Base-by-base conservation (phyloP, 768 basidiomycete genomes). In the Rhodotorula babjevae region DNA sequence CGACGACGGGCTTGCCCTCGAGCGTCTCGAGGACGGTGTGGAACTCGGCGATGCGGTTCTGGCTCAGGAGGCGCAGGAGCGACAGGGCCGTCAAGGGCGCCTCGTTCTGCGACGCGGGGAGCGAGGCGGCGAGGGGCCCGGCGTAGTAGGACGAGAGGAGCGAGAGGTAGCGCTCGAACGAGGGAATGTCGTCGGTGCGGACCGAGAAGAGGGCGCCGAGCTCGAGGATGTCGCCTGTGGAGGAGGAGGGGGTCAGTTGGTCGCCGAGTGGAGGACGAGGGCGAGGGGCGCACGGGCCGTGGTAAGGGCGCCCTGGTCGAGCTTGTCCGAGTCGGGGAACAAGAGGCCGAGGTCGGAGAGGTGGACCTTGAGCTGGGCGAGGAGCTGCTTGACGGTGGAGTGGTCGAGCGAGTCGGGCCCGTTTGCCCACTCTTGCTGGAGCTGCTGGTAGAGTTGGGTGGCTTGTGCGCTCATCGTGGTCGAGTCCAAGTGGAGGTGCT, bases 21-120 rank as follows among this genome's bases (percentile, higher is more conserved):
- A 99, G 86, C 50, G 91, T 90, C 81, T 99, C 95, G 61, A 99
- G 87, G 21, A 92, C 89, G 31, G 93, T 96, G 81, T 99, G 95
- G 84, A 98, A 98, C 81, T 95, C 92, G 47, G 95, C 93, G 77
- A 97, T 95, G 79, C 92, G 89, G 82, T 96, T 96, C 80, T 92
- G 91, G 16, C 92, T 92, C 78, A 99, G 88, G 70, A 97, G 87
- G 59, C 91, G 90, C 79, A 97, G 92, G 81, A 99, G 90, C 80
- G 95, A 90, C 47, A 99, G 87, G 12, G 94, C 93, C 61, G 91
- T 89, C 69, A 96, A 88, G 60, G 93, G 87, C 75, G 87, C 90
- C 83, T 94, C 91, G 80, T 90, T 88, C 71, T 89, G 87, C 25
- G 95, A 97, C 7, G 87, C 88, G 3, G 91, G 90, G 55, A 97